phyloP scores from a whole-genome alignment of 805 yeast genomes.

The Tanozyma kutaoensis region DNA sequence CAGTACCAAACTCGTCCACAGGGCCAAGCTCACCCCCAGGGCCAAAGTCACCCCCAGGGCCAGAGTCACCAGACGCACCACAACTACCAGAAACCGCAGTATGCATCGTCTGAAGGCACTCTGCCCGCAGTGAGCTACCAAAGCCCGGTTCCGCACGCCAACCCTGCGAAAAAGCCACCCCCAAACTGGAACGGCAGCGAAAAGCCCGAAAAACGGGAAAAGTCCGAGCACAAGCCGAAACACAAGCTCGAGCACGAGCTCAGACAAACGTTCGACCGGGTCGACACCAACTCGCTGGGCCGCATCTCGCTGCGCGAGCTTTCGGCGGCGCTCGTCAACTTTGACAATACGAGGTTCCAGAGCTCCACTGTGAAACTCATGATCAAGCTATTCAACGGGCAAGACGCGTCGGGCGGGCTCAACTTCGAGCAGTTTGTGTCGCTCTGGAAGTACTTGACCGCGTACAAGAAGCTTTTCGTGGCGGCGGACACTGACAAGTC shows the following conservation, averaged over 20 bases:
- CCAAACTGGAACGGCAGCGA: background rate
- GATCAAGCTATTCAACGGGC: constrained; percentile 40
- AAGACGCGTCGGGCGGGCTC: constrained; percentile 9
- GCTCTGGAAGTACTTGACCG: constrained; percentile 54
- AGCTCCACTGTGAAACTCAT: constrained; percentile 46
- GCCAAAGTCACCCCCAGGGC: no score
- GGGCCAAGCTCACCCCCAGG: no score
- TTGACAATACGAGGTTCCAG: constrained; percentile 51
- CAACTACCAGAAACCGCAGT: background rate
- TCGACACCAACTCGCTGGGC: constrained; percentile 42
- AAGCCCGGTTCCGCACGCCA: background rate
- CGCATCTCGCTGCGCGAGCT: constrained; percentile 43
- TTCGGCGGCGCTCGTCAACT: constrained; percentile 43
- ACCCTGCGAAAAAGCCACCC: background rate
- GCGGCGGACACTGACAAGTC: constrained; percentile 47
- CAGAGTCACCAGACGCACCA: no score
- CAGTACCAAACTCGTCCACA: no score
- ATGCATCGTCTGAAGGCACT: background rate
- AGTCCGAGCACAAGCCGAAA: constrained; percentile 6
- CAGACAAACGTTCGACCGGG: constrained; percentile 37
- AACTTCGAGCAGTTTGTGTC: constrained; percentile 52
- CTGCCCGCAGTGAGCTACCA: background rate
- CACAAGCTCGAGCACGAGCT: constrained; percentile 34
- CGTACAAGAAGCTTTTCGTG: constrained; percentile 52
- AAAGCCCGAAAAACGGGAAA: constrained; percentile 4